Evolutionary conservation across 2,329 filamentous ascomycete species (phyloP), one percentile per base, ranked within the genome.

Genomic region (Neopestalotiopsis rosae): DNA sequence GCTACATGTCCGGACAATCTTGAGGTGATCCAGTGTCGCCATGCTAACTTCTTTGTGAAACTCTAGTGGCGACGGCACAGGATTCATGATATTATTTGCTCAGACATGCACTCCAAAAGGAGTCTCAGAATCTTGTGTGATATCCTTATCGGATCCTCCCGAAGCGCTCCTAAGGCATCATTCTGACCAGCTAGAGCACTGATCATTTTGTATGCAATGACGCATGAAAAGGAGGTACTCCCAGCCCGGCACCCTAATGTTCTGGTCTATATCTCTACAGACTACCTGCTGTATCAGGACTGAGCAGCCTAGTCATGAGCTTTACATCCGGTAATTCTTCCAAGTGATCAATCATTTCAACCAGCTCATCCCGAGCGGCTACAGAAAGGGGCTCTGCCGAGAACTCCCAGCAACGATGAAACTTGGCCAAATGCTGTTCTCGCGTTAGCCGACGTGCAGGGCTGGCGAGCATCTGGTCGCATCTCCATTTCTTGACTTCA

Each of bases 381-480:
- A 30, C n/a, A n/a, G 45, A 28, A 2, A 69, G 45, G 14, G 64
- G 56, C 49, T 69, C 68, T 4, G 64, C 64, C 6, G 68, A 24
- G 57, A 69, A 69, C 10, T 67, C 59, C 68, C 68, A 69, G 42
- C 68, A 69, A 2, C 65, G 34, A 2, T 65, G 65, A 45, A 69
- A 67, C 34, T 69, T 69, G 20, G 65, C 58, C 32, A 69, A 40
- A 28, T 69, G 65, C 38, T 69, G 68, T 4, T 67, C 68, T 30
- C 68, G 20, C 7, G 65, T 67, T 32, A 69, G 32, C 12, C 65
- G 52, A 12, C 68, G 20, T 2, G 58, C 6, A 10, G 68, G 65
- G 38, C 68, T 69, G 5, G 68, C 68, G 24, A 67, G 68, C 68
- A 69, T 69, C 10, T 69, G 65, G 2, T 67, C 68, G 45, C 68